Evolutionary conservation across 192 early-diverging fungal genomes (phyloP).

Genomic region (Coemansia sp.): DNA sequence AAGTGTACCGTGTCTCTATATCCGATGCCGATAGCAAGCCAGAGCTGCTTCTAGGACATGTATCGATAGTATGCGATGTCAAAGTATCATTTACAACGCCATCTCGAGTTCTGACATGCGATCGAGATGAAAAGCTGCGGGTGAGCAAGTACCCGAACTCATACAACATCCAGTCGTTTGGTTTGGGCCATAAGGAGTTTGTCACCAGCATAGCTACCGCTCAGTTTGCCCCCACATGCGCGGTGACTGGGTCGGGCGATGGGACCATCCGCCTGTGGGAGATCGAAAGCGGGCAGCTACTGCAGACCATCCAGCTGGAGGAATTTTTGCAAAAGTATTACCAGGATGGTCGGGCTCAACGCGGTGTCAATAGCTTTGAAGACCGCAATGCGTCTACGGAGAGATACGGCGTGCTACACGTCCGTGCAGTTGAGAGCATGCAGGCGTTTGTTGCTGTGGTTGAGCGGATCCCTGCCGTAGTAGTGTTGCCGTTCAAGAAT

Average conservation of each 20-base stretch:
- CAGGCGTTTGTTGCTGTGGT: conserved; percentile 30
- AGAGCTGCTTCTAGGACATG: conserved; percentile 77
- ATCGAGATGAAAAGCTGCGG: conserved; percentile 97
- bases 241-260: conserved; percentile 87
- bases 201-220: conserved; percentile 65
- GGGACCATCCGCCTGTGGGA: conserved; percentile 76
- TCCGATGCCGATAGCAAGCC: not conserved
- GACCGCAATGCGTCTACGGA: conserved; percentile 33
- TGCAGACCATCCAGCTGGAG: conserved; percentile 67
- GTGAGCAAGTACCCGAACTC: conserved; percentile 87
- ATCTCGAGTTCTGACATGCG: conserved; percentile 76
- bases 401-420: conserved; percentile 45
- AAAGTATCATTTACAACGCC: conserved; percentile 60
- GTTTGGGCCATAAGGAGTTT: conserved; percentile 85
- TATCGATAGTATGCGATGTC: conserved; percentile 90
- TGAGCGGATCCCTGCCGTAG: conserved; percentile 34
- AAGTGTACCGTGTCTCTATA: conserved; percentile 60
- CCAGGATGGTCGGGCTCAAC: conserved; percentile 18
- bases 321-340: conserved; percentile 32
- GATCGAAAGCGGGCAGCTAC: conserved; percentile 56
- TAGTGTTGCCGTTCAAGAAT: conserved; percentile 26
- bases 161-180: conserved; percentile 86
- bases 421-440: conserved; percentile 20
- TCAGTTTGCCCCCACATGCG: conserved; percentile 55
- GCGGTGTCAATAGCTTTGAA: conserved; percentile 20